These are phyloP conservation scores for Zasmidium cellare DNA, from an alignment of 2,329 filamentous ascomycete species.

Conservation along the genomic window DNA sequence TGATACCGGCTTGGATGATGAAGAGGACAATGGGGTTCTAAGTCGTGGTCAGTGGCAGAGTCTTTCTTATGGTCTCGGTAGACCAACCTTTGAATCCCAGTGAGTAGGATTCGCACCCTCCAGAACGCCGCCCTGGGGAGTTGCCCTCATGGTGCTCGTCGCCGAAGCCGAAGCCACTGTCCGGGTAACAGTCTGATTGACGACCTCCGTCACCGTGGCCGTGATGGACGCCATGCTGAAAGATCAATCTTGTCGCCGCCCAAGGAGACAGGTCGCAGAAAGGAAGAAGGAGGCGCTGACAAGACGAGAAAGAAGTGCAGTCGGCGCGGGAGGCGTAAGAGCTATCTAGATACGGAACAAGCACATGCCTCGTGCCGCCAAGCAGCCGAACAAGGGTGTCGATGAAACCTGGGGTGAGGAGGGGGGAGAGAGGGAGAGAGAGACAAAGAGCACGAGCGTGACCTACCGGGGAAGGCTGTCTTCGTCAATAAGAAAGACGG, in stretches of 20 bases:
- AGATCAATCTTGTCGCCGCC: background rate
- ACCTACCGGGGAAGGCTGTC: background rate
- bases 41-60: background rate
- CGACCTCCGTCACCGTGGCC: conserved; percentile 20
- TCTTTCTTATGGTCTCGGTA: background rate
- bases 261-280: background rate
- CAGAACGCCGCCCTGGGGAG: conserved; percentile 67
- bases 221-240: conserved; percentile 10
- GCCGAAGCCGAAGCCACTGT: conserved; percentile 21
- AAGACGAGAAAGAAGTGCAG: background rate
- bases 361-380: background rate
- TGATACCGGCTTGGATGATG: conserved; percentile 72
- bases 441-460: background rate
- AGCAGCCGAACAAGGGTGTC: background rate
- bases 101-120: conserved; percentile 68
- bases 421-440: too few relatives aligned
- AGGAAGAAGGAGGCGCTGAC: background rate
- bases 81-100: conserved; percentile 60
- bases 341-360: background rate
- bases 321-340: background rate
- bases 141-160: conserved; percentile 37
- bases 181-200: conserved; percentile 20
- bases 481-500: background rate
- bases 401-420: background rate
- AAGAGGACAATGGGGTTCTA: conserved; percentile 71